phyloP scores from a whole-genome alignment of 768 basidiomycete genomes.

The Hygrophoropsis aurantiaca region DNA sequence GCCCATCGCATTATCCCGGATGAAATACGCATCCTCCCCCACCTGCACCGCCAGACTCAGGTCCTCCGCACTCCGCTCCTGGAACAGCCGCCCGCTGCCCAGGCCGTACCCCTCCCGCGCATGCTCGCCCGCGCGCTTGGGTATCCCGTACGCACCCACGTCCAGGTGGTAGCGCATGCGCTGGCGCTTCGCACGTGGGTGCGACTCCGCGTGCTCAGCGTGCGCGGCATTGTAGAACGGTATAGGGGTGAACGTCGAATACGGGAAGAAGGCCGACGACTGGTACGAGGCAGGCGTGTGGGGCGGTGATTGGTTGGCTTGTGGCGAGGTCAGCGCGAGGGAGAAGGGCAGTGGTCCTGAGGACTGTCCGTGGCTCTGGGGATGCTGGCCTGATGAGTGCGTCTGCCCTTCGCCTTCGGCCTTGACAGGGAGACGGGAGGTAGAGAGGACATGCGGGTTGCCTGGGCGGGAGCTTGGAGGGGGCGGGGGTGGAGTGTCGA shows the following conservation, averaged over 20 bases:
- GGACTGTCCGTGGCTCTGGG: slow-evolving; percentile 34
- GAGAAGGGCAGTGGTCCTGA: slow-evolving; percentile 35
- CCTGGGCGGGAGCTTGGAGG: slow-evolving; percentile 40
- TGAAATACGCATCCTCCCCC: slow-evolving; percentile 91
- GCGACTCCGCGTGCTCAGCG: slow-evolving; percentile 24
- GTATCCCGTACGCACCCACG: slow-evolving; percentile 83
- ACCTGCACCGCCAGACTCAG: slow-evolving; percentile 68
- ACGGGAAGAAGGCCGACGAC: slow-evolving; percentile 35
- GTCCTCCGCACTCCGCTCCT: slow-evolving; percentile 26
- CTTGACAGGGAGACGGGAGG: slow-evolving; percentile 46
- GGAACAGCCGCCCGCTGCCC: slow-evolving; percentile 24
- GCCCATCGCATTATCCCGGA: slow-evolving; percentile 83
- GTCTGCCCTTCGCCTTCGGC: slow-evolving; percentile 45
- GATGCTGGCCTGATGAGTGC: slow-evolving; percentile 25
- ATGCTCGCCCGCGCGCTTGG: slow-evolving; percentile 47
- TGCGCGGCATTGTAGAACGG: slow-evolving; percentile 26
- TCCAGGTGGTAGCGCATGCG: slow-evolving; percentile 54
- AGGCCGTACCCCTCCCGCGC: slow-evolving; percentile 28
- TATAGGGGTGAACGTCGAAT: slow-evolving; percentile 32
- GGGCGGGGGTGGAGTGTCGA: slow-evolving; percentile 38
- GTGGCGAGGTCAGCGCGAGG: slow-evolving; percentile 46
- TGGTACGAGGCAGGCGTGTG: slow-evolving; percentile 28
- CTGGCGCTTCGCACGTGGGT: slow-evolving; percentile 30
- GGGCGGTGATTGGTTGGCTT: slow-evolving; percentile 30
- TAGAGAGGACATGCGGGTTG: slow-evolving; percentile 37